Conservation (phyloP, 495 filamentous ascomycete genomes). For the Talaromyces adpressus region DNA sequence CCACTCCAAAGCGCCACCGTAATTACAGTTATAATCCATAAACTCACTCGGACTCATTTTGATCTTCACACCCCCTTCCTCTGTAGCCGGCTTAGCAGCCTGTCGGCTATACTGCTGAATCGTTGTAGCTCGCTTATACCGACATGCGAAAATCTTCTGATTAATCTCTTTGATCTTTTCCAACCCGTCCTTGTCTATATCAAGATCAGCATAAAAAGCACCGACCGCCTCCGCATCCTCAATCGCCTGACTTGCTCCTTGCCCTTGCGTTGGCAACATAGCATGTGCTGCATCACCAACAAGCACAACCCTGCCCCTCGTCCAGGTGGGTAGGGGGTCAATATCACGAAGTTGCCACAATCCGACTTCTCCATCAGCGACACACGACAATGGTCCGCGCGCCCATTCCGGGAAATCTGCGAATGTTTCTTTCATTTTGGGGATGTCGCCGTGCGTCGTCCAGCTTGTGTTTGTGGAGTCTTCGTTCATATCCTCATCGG, state of each 20-base stretch:
- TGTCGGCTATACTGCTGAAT: slow-evolving; percentile 28
- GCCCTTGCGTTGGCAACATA: slow-evolving; percentile 29
- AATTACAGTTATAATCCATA: slow-evolving; percentile 37
- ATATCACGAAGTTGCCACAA: slow-evolving; percentile 13
- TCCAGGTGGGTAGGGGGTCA: slow-evolving; percentile 17
- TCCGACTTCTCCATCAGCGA: not conserved
- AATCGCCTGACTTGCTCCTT: slow-evolving; percentile 28
- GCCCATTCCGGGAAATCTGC: slow-evolving; percentile 27
- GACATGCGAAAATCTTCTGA: slow-evolving; percentile 10
- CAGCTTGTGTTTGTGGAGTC: slow-evolving; percentile 8
- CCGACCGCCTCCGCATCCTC: slow-evolving; percentile 29
- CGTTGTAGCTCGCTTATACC: slow-evolving; percentile 16
- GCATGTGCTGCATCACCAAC: slow-evolving; percentile 40
- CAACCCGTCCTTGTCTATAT: not conserved
- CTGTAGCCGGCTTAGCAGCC: slow-evolving; percentile 26
- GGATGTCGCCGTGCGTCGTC: slow-evolving; percentile 22
- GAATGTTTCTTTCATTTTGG: slow-evolving; percentile 32
- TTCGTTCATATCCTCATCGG: slow-evolving; percentile 11
- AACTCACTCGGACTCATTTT: slow-evolving; percentile 35
- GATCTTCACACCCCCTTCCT: slow-evolving; percentile 18
- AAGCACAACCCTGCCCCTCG: slow-evolving; percentile 24
- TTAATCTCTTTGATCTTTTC: not conserved
- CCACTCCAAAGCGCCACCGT: slow-evolving; percentile 29
- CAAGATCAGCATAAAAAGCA: slow-evolving; percentile 5
- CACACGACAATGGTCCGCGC: slow-evolving; percentile 12